Base-by-base conservation (phyloP, 2,329 filamentous ascomycete genomes). In the Sporothrix mexicana region DNA sequence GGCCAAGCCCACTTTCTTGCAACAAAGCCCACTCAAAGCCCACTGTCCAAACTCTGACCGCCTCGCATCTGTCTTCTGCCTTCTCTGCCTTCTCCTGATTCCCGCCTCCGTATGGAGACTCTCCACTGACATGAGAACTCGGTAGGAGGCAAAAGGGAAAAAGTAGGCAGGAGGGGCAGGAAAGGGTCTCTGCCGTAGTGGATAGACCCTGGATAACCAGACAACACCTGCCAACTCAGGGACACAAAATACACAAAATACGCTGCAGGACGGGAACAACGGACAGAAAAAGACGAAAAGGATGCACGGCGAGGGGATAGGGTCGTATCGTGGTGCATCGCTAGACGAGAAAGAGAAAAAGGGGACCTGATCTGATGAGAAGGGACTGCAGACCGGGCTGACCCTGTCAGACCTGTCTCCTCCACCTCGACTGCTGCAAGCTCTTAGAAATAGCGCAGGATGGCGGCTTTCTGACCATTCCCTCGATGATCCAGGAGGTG, bases 401-500 rank as follows among this genome's bases (percentile, higher is more conserved):
- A 12, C 59, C 61, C 10, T 69, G 66, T 51, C 49, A 8, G 6
- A 36, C 61, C 10, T 69, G 66, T 51, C 49, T 17, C 67, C 67
- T 68, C 66, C 67, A 57, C 51, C 45, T 17, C 51, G 67, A 47
- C 67, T 69, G n/a, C 66, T 69, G 67, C 67, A 57, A 57, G 67
- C 67, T 57, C 51, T 69, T 69, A 57, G n/a, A 57, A 45, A 68
- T 41, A 68, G 66, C 45, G 64, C 64, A 67, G 13, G 23, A 51
- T 45, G 64, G 7, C 20, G 25, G 57, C 30, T 7, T 36, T 36
- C 7, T 36, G 30, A 36, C 30, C 30, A 36, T 53, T 53, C 49
- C 20, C 49, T 20, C 49, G 17, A 49, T 49, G 47, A 49, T 49
- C 47, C 47, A 49, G 47, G 47, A 49, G 53, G 17, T 12, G 23